Base-by-base conservation (phyloP, 2,329 filamentous ascomycete genomes). In the Colletotrichum sublineola region DNA sequence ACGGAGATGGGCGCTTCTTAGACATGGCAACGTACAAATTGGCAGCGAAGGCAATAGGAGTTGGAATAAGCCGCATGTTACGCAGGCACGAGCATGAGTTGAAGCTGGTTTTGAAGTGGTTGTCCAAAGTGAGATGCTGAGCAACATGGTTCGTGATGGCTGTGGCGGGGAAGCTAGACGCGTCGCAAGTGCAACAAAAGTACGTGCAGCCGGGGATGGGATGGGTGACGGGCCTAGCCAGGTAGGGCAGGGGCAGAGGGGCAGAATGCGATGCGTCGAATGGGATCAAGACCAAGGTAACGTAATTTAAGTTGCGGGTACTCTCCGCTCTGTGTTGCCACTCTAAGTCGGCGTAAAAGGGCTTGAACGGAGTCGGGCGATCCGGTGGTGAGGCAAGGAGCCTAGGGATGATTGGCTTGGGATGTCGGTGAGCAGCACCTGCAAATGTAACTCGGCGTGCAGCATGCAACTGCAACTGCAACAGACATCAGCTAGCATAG, bases 91-190 rank as follows among this genome's bases (percentile, higher is more conserved):
- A 18, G 52, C 52, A 55, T 55, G 31, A 6, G 4, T 55, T 55
- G 31, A 55, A 36, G 52, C 33, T n/a, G 31, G 5, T 11, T n/a
- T 36, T 55, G 48, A 24, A 42, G 36, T 42, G 61, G 61, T 52
- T 63, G 61, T 42, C 61, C 48, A 53, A 24, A 53, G 46, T 38
- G n/a, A n/a, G 14, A 40, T 42, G 61, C 46, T 53, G 46, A 36
- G 61, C 61, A 53, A 31, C 61, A 63, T 63, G 61, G 61, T 62
- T 50, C 58, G 14, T 24, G 44, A 62, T 50, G 58, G 18, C 57
- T 46, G 57, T 48, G 42, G 31, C 58, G 20, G 33, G 58, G 42
- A 62, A 48, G 44, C 61, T 42, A 40, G 61, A 63, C 36, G 44
- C 44, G 46, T 63, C 61, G 61, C 44, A n/a, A 8, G 20, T 48